Evolutionary conservation across 2,329 filamentous ascomycete genomes (phyloP).

Genomic region (Trichoderma asperellum): DNA sequence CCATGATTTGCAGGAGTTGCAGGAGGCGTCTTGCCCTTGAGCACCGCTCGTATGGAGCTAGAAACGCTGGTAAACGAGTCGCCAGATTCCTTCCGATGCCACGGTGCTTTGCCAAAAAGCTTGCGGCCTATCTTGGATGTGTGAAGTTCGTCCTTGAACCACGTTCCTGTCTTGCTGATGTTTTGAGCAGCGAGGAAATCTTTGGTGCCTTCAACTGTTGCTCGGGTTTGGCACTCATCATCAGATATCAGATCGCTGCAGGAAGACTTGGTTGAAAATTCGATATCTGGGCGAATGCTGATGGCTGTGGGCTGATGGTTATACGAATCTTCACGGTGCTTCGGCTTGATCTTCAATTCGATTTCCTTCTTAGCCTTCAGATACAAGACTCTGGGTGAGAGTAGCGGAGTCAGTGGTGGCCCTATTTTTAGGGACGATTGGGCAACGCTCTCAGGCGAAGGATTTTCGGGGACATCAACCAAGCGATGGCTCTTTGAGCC

Average conservation of each 20-base stretch:
- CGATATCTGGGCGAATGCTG: not conserved
- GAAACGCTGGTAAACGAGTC: constrained; percentile 46
- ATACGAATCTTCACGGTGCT: not conserved
- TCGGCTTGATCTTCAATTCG: constrained; percentile 33
- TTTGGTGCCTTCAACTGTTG: constrained; percentile 29
- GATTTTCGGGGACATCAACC: not conserved
- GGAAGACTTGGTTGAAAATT: not conserved
- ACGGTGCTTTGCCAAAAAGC: constrained; percentile 48
- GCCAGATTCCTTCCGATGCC: constrained; percentile 46
- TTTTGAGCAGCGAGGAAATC: constrained; percentile 32
- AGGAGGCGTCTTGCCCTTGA: constrained; percentile 44
- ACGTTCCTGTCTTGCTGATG: constrained; percentile 35
- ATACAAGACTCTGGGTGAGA: constrained; percentile 28
- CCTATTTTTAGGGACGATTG: not conserved
- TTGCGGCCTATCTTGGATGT: constrained; percentile 41
- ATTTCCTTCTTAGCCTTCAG: constrained; percentile 36
- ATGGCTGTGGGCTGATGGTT: not conserved
- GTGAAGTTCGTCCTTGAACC: constrained; percentile 41
- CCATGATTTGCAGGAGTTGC: constrained; percentile 35
- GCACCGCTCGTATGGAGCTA: constrained; percentile 48
- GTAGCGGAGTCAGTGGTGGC: constrained; percentile 5
- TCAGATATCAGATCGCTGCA: not conserved
- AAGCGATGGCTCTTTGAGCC: constrained; percentile 4
- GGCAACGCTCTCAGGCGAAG: not conserved
- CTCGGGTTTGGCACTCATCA: constrained; percentile 29